phyloP scores from a whole-genome alignment of 352 stramenopile genomes.

The Globisporangium okanoganense region DNA sequence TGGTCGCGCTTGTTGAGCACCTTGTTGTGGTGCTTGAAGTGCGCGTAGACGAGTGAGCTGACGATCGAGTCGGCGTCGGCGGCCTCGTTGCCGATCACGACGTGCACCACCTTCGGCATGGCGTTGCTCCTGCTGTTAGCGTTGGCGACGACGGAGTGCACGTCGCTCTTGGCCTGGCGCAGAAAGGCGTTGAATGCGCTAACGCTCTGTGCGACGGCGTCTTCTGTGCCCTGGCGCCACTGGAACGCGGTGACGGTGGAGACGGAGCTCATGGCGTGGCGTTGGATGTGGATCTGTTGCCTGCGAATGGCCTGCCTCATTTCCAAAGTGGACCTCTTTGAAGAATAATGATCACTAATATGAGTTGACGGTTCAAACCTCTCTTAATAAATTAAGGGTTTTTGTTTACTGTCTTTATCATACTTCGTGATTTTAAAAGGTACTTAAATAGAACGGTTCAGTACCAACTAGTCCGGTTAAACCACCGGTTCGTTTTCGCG shows the following conservation, averaged over 20 bases:
- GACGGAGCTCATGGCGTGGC: constrained; percentile 11
- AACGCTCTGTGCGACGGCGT: constrained; percentile 4
- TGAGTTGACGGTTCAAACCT: background rate
- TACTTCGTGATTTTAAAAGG: background rate
- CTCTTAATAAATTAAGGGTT: background rate
- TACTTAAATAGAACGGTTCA: background rate
- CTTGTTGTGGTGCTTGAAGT: constrained; percentile 25
- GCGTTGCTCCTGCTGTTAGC: background rate
- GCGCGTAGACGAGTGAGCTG: constrained; percentile 69
- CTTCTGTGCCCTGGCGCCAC: constrained; percentile 11
- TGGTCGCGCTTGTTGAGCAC: background rate
- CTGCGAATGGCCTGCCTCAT: constrained; percentile 1
- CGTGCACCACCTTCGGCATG: constrained; percentile 26
- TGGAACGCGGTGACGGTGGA: constrained; percentile 4
- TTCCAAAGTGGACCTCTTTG: background rate
- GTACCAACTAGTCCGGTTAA: background rate
- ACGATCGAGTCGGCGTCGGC: constrained; percentile 83
- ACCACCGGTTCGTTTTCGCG: constrained; percentile 8
- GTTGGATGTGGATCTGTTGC: background rate
- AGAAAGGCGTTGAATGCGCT: constrained; percentile 24
- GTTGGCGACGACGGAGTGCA: constrained; percentile 5
- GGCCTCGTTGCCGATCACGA: constrained; percentile 78
- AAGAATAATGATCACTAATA: background rate
- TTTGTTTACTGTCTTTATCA: background rate
- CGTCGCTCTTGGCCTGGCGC: constrained; percentile 10